These are phyloP conservation scores for Colletotrichum sansevieriae DNA, from an alignment of 2,329 filamentous ascomycete genomes.

Conservation along the genomic window DNA sequence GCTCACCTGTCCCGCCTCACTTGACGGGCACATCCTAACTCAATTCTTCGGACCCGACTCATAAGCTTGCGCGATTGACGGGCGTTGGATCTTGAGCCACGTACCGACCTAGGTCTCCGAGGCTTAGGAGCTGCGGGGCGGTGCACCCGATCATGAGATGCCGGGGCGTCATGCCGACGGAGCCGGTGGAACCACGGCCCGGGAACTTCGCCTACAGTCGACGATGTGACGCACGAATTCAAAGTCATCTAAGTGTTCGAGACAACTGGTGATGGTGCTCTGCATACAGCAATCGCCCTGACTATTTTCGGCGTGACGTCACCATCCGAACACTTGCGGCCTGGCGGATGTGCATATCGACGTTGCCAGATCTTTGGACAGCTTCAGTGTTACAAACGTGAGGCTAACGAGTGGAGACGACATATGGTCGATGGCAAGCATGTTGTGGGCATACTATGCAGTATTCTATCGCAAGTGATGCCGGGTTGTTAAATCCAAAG, in stretches of 20 bases:
- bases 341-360: background rate
- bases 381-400: background rate
- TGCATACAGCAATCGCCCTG: background rate
- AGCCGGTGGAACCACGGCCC: conserved; percentile 4
- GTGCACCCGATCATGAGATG: background rate
- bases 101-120: background rate
- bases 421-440: background rate
- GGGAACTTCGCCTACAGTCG: background rate
- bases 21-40: background rate
- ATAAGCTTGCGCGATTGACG: background rate
- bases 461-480: background rate
- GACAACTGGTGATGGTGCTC: background rate
- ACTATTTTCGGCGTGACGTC: conserved; percentile 2
- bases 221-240: background rate
- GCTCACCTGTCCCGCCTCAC: background rate
- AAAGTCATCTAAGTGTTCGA: background rate
- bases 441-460: background rate
- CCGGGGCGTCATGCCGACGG: conserved; percentile 21
- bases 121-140: background rate
- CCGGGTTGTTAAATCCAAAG: background rate
- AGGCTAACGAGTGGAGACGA: background rate
- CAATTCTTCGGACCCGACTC: background rate
- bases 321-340: conserved; percentile 2
- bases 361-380: conserved; percentile 3
- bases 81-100: background rate